These are phyloP conservation scores for Starmerella riodocensis DNA, from an alignment of 805 yeast species.

Conservation along the genomic window DNA sequence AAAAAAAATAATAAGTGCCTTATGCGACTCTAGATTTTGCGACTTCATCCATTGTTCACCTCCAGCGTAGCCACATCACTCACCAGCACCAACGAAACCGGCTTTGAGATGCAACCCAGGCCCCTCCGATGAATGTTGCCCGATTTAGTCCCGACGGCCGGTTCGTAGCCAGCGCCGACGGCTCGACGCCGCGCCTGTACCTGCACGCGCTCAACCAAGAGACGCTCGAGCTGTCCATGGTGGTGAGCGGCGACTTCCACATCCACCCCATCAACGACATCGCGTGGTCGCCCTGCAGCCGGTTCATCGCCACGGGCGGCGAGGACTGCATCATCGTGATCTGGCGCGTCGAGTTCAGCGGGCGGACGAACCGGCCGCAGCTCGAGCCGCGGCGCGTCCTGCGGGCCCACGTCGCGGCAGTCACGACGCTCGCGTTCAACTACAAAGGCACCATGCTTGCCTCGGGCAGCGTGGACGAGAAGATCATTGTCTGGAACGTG, in stretches of 20 bases:
- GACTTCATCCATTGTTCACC: too few relatives aligned
- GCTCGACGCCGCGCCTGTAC: slow-evolving; percentile 31
- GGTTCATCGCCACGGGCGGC: slow-evolving; percentile 65
- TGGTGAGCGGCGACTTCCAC: slow-evolving; percentile 37
- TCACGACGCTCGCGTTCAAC: slow-evolving; percentile 57
- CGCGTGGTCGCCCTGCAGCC: slow-evolving; percentile 63
- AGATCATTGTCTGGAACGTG: slow-evolving; percentile 82
- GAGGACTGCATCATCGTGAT: slow-evolving; percentile 73
- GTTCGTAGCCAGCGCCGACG: slow-evolving; percentile 41
- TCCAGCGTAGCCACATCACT: too few relatives aligned
- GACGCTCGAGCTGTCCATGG: not conserved
- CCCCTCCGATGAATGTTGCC: slow-evolving; percentile 16
- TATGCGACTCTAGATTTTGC: too few relatives aligned
- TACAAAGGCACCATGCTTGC: slow-evolving; percentile 64
- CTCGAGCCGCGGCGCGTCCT: slow-evolving; percentile 34
- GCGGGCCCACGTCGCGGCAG: slow-evolving; percentile 74
- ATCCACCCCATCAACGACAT: slow-evolving; percentile 59
- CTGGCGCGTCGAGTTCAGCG: slow-evolving; percentile 38
- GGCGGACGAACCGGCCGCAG: slow-evolving; percentile 18
- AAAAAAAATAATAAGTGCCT: too few relatives aligned
- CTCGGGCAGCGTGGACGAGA: slow-evolving; percentile 82
- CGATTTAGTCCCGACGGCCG: slow-evolving; percentile 38
- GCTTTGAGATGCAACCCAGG: too few relatives aligned
- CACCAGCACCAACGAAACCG: too few relatives aligned
- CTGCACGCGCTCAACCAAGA: slow-evolving; percentile 1